Evolutionary conservation across 768 basidiomycete genomes (phyloP), one percentile per base, ranked within the genome.

Genomic region (Pisolithus albus): DNA sequence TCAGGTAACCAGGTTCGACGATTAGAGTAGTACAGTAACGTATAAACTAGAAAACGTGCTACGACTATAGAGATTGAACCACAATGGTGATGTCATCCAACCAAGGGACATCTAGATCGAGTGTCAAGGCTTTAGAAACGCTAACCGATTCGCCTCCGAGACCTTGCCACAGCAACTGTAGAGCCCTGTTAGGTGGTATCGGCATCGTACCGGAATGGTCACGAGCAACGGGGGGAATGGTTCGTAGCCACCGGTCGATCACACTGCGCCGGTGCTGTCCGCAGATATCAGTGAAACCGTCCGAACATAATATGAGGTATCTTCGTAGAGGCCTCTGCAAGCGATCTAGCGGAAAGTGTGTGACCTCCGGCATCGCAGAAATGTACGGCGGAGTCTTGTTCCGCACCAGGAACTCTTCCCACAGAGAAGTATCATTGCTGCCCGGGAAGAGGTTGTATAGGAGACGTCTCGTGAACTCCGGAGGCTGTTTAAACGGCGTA

Each of bases 401-500:
- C 43, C 77, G 75, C n/a, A 73, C 70, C 32, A 86, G 73, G 55
- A 84, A 83, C 52, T 80, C 80, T 61, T 85, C 83, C 82, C 83
- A 83, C 46, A 71, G 79, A 1, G 79, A 78, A 39, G 71, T 81
- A 51, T 82, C 77, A 51, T 77, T 75, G 59, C 80, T 77, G 11
- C 82, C 83, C 15, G 82, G 81, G 51, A 78, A 75, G 40, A 85
- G 71, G 60, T 83, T 84, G 62, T 83, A 84, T 13, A 86, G 67
- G 41, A 86, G 79, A 10, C 81, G 77, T 38, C 82, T 73, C 18
- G 81, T 84, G 63, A 84, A 85, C 32, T 72, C 74, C 23, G 83
- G 80, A n/a, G 82, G 82, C 53, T 84, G 84, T 65, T 86, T 86
- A 70, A 85, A 86, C 36, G 82, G 81, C 52, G 81, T 79, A 58